These are phyloP conservation scores for Zhuliangozyma blackwelliae DNA, from an alignment of 1,139 yeast species.

Conservation along the genomic window DNA sequence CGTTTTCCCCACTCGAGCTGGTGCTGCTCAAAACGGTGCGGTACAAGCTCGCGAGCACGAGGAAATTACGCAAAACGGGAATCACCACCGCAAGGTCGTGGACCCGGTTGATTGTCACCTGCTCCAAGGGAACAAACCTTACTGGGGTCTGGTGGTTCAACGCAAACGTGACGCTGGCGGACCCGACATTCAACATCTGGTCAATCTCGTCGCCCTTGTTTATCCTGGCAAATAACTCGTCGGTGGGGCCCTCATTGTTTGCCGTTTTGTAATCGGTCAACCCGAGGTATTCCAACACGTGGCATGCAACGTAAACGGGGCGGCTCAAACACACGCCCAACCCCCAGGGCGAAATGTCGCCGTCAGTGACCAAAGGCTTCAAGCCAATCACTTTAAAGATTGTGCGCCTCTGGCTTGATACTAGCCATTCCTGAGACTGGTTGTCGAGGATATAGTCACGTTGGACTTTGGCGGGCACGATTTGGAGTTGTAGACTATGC, in stretches of 20 bases:
- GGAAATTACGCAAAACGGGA: conserved; percentile 28
- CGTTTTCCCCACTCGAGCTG: not conserved
- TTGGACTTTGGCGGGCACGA: conserved; percentile 4
- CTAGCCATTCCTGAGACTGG: conserved; percentile 18
- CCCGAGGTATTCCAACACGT: conserved; percentile 30
- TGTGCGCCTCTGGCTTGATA: conserved; percentile 2
- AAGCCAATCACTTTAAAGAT: conserved; percentile 8
- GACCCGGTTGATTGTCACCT: conserved; percentile 20
- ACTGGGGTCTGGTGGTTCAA: conserved; percentile 8
- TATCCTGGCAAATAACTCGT: conserved; percentile 13
- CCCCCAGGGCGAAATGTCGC: conserved; percentile 12
- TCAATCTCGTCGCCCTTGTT: conserved; percentile 17
- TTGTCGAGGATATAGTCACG: conserved; percentile 19
- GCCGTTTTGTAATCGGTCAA: conserved; percentile 11
- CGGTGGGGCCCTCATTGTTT: conserved; percentile 1
- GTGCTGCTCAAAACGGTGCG: conserved; percentile 5
- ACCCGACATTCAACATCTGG: conserved; percentile 4
- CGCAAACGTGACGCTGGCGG: conserved; percentile 5
- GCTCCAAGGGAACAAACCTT: conserved; percentile 18
- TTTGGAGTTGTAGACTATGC: not conserved
- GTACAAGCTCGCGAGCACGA: conserved; percentile 24
- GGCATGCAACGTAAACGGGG: conserved; percentile 24
- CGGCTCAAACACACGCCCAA: conserved; percentile 22
- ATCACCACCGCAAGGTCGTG: conserved; percentile 23
- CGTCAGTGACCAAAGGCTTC: conserved; percentile 3